These are phyloP conservation scores for Sparassis latifolia DNA, from an alignment of 1,284 basidiomycete genomes.

Conservation along the genomic window DNA sequence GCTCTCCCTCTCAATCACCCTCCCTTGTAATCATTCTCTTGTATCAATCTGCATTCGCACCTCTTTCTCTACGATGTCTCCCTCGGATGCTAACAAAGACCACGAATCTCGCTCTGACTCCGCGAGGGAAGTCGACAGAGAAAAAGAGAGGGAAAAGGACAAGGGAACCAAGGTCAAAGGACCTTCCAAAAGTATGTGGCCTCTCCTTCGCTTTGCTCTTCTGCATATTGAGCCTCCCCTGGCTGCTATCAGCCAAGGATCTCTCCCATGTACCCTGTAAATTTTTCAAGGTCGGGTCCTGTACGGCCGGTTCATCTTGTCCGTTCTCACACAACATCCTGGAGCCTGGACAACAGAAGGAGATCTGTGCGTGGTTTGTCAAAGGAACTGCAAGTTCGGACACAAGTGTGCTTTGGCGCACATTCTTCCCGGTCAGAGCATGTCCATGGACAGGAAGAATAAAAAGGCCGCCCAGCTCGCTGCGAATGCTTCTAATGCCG, in stretches of 20 bases:
- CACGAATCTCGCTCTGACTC: conserved; percentile 20
- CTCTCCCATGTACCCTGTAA: conserved; percentile 97
- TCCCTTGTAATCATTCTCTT: too few relatives aligned
- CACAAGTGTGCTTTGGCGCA: conserved; percentile 97
- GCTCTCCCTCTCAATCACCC: too few relatives aligned
- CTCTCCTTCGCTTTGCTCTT: background rate
- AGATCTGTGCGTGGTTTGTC: conserved; percentile 91
- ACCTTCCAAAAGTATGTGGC: conserved; percentile 30
- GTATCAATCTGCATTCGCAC: too few relatives aligned
- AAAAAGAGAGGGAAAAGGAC: conserved; percentile 28
- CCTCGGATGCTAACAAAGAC: conserved; percentile 26
- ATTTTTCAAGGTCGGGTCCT: conserved; percentile 92
- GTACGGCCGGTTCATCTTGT: conserved; percentile 92
- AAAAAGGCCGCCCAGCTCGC: conserved; percentile 90
- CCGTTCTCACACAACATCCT: conserved; percentile 80
- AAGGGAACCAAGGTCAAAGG: conserved; percentile 28
- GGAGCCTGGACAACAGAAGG: conserved; percentile 80
- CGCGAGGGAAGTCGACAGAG: conserved; percentile 27
- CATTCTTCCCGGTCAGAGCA: conserved; percentile 87
- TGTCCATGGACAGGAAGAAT: conserved; percentile 97
- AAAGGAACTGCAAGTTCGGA: conserved; percentile 98
- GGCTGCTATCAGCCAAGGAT: conserved; percentile 57
- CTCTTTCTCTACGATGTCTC: conserved; percentile 19
- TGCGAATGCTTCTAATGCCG: conserved; percentile 40
- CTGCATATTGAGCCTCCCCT: background rate